phyloP scores from a whole-genome alignment of 768 basidiomycete species.

The Sporobolomyces pararoseus region DNA sequence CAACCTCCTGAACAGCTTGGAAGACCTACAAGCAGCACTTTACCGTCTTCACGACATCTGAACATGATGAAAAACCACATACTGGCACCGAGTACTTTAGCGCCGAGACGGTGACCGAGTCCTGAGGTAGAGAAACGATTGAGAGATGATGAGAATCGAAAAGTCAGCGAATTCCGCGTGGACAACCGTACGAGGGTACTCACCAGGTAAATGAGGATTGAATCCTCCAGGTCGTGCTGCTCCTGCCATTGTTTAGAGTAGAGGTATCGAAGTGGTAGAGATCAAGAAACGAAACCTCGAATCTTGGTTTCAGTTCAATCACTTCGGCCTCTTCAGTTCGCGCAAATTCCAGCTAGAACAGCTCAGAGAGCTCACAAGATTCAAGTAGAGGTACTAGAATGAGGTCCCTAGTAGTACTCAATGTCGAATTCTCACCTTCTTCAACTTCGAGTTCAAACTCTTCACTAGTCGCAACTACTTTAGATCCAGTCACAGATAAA shows the following conservation, averaged over 20 bases:
- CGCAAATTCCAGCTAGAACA: not conserved
- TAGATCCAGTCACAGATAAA: constrained; percentile 18
- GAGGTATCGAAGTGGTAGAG: not conserved
- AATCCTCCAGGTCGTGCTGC: constrained; percentile 31
- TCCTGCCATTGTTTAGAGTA: constrained; percentile 33
- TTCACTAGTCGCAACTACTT: constrained; percentile 8
- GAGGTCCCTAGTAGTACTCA: constrained; percentile 38
- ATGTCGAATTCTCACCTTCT: constrained; percentile 2
- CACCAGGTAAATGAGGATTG: constrained; percentile 38
- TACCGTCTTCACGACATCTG: constrained; percentile 34
- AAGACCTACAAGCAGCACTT: constrained; percentile 39
- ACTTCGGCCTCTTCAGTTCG: not conserved
- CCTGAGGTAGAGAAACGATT: constrained; percentile 19
- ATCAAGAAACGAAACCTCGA: not conserved
- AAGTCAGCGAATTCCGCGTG: not conserved
- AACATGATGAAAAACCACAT: constrained; percentile 46
- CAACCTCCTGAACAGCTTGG: not conserved
- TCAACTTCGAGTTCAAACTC: not conserved
- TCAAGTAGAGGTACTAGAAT: constrained; percentile 2
- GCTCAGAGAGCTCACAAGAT: not conserved
- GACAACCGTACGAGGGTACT: not conserved
- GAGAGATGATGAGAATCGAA: constrained; percentile 1
- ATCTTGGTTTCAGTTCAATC: not conserved
- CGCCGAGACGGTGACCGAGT: constrained; percentile 36
- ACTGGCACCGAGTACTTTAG: constrained; percentile 42